A percentile compares a stretch with the other conserved stretches of the same genome.
phyloP scores from a whole-genome alignment of 805 yeast species.

The Candida nonsorbophila region DNA sequence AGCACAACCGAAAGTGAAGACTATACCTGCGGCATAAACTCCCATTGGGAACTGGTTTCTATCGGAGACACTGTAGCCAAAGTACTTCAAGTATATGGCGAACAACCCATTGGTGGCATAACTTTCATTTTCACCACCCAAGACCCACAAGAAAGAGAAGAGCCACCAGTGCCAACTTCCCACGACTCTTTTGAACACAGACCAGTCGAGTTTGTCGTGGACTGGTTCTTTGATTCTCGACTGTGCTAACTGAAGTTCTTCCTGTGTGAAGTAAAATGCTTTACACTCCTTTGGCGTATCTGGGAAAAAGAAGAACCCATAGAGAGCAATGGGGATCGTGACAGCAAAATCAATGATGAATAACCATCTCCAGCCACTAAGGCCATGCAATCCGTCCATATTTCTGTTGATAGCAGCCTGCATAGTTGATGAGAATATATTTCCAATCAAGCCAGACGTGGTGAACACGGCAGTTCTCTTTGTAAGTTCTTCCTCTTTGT shows the following conservation, averaged over 20 bases:
- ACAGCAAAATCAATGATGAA: slow-evolving; percentile 57
- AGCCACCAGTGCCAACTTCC: slow-evolving; percentile 34
- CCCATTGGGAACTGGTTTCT: slow-evolving; percentile 37
- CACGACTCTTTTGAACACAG: slow-evolving; percentile 37
- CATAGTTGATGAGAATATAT: slow-evolving; percentile 52
- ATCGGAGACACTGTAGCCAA: slow-evolving; percentile 20
- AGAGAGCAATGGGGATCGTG: slow-evolving; percentile 52
- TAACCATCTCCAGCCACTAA: slow-evolving; percentile 68
- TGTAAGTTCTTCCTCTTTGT: slow-evolving; percentile 42
- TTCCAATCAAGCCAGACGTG: slow-evolving; percentile 49
- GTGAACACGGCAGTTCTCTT: slow-evolving; percentile 52
- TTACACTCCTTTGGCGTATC: slow-evolving; percentile 45
- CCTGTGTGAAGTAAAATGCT: slow-evolving; percentile 19
- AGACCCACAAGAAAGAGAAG: slow-evolving; percentile 29
- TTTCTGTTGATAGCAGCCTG: slow-evolving; percentile 48
- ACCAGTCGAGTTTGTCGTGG: slow-evolving; percentile 17
- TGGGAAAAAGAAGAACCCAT: slow-evolving; percentile 56
- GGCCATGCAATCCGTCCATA: slow-evolving; percentile 42
- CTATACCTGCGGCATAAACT: slow-evolving; percentile 27
- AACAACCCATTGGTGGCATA: slow-evolving; percentile 27
- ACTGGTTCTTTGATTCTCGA: slow-evolving; percentile 32
- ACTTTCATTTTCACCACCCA: slow-evolving; percentile 35
- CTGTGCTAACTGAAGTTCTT: slow-evolving; percentile 21
- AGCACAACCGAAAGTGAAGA: slow-evolving; percentile 22
- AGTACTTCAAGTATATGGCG: slow-evolving; percentile 26